Percentiles rank a stretch among this genome's conserved stretches.
Evolutionary conservation across 148 eudicot species (phyloP).

Genomic region (Tetragonia tetragonoides): DNA sequence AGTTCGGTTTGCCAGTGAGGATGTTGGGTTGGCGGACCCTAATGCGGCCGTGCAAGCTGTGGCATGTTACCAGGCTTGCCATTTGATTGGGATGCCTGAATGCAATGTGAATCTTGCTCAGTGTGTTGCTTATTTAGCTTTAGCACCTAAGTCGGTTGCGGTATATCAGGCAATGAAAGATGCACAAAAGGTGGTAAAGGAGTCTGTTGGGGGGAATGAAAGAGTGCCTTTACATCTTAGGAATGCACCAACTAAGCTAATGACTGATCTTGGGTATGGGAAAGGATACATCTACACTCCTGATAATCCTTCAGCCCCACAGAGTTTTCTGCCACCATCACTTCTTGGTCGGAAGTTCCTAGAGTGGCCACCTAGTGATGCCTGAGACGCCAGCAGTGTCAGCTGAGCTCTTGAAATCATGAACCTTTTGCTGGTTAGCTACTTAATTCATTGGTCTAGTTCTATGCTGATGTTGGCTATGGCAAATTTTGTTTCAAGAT

Average conservation of each 20-base stretch:
- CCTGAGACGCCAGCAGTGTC: slow-evolving; percentile 9
- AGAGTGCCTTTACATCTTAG: slow-evolving; percentile 86
- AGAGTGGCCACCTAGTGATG: slow-evolving; percentile 48
- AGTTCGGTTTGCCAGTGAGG: slow-evolving; percentile 79
- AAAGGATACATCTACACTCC: slow-evolving; percentile 82
- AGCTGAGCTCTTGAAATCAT: neutral
- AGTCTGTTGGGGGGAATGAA: slow-evolving; percentile 83
- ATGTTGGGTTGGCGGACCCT: slow-evolving; percentile 82
- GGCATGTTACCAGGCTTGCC: slow-evolving; percentile 83
- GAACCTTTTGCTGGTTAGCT: neutral
- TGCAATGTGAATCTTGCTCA: slow-evolving; percentile 70
- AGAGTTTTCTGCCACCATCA: slow-evolving; percentile 61
- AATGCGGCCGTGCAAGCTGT: slow-evolving; percentile 70
- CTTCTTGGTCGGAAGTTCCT: slow-evolving; percentile 76
- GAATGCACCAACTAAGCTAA: slow-evolving; percentile 83
- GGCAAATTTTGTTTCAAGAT: slow-evolving; percentile 7
- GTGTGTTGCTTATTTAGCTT: slow-evolving; percentile 74
- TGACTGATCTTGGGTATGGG: slow-evolving; percentile 82
- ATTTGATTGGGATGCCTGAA: slow-evolving; percentile 87
- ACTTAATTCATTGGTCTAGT: neutral
- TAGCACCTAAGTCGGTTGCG: slow-evolving; percentile 77
- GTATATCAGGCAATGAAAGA: slow-evolving; percentile 53
- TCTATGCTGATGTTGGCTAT: neutral
- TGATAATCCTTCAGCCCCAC: slow-evolving; percentile 52
- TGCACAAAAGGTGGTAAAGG: slow-evolving; percentile 60